Percentiles rank a stretch among this genome's conserved stretches.
These are phyloP conservation scores for Monilinia laxa DNA, from an alignment of 2,329 filamentous ascomycete genomes.

Conservation along the genomic window DNA sequence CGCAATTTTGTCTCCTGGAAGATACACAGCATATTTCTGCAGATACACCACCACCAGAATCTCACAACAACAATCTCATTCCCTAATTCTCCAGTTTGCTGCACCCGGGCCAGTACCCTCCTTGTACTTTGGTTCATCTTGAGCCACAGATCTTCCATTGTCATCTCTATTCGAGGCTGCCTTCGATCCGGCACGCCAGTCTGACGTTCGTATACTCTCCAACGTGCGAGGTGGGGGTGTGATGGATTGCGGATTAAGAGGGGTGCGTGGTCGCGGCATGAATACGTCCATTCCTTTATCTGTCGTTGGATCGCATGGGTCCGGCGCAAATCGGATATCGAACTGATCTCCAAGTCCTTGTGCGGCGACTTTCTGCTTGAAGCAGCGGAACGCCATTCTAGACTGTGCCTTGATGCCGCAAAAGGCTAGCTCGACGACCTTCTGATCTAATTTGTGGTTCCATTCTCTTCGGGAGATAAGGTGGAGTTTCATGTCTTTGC, in stretches of 20 bases:
- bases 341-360: slow-evolving; percentile 12
- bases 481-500: slow-evolving; percentile 24
- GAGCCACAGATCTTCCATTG: not conserved
- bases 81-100: not conserved
- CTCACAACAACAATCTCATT: not conserved
- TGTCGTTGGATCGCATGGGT: slow-evolving; percentile 24
- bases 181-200: not conserved
- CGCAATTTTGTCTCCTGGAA: not conserved
- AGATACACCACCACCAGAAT: no score
- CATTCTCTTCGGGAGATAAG: slow-evolving; percentile 19
- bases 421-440: slow-evolving; percentile 21
- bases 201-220: not conserved
- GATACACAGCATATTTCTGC: not conserved
- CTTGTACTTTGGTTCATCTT: slow-evolving; percentile 1
- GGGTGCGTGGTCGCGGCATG: not conserved
- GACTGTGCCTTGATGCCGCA: slow-evolving; percentile 19
- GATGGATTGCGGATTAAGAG: not conserved
- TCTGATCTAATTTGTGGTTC: not conserved
- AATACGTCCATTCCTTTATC: slow-evolving; percentile 13
- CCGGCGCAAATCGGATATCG: slow-evolving; percentile 18
- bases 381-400: slow-evolving; percentile 20
- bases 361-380: slow-evolving; percentile 13
- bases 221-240: not conserved
- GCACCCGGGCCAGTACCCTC: not conserved
- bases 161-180: no score